A percentile compares a stretch with the other conserved stretches of the same genome.
phyloP scores from a whole-genome alignment of 495 filamentous ascomycete species.

The Neurospora discreta region DNA sequence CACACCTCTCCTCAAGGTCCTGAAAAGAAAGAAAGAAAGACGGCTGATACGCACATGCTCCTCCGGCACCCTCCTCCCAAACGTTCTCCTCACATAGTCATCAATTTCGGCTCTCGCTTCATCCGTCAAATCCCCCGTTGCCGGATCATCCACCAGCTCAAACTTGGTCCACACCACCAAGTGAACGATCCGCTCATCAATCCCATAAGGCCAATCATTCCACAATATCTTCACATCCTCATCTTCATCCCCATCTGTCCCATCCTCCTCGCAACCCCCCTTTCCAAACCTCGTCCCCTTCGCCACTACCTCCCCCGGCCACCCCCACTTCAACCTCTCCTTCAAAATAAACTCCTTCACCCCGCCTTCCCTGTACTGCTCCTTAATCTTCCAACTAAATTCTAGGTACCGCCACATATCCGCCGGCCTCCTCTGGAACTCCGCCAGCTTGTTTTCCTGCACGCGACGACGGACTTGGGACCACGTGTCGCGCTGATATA shows the following conservation, averaged over 20 bases:
- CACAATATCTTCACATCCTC: conserved; percentile 59
- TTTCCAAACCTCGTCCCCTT: conserved; percentile 29
- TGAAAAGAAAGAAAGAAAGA: neutral
- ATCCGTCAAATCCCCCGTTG: conserved; percentile 54
- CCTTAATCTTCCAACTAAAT: conserved; percentile 49
- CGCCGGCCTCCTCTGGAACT: conserved; percentile 62
- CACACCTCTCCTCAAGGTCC: too few species aligned
- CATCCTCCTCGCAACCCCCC: conserved; percentile 26
- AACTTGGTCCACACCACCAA: conserved; percentile 92
- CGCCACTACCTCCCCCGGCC: conserved; percentile 19
- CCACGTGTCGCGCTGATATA: conserved; percentile 52
- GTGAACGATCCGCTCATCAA: conserved; percentile 66
- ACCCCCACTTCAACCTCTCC: conserved; percentile 53
- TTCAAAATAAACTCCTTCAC: conserved; percentile 64
- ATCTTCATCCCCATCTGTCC: too few species aligned
- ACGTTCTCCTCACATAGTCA: conserved; percentile 52
- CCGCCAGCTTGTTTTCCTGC: conserved; percentile 53
- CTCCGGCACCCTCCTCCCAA: conserved; percentile 33
- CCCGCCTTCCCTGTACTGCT: conserved; percentile 45
- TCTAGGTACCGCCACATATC: conserved; percentile 62
- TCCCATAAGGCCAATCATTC: conserved; percentile 89
- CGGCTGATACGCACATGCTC: conserved; percentile 36
- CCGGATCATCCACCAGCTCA: conserved; percentile 47
- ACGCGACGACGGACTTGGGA: conserved; percentile 50
- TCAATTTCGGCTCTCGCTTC: conserved; percentile 53